phyloP scores from a whole-genome alignment of 2,329 filamentous ascomycete species.

The Alternaria alternata region DNA sequence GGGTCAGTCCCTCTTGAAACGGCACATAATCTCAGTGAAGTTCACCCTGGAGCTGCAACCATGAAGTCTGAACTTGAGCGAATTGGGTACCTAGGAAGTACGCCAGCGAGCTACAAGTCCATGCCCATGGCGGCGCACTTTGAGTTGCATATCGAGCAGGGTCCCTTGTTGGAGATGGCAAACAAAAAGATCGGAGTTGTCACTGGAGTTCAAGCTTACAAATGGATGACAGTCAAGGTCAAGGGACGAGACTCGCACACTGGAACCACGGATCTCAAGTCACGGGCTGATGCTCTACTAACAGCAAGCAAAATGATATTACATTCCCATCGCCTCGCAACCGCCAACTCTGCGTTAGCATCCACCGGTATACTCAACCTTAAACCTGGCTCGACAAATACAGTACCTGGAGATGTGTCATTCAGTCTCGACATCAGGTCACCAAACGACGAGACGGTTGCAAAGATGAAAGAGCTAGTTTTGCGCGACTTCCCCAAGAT shows the following conservation, averaged over 20 bases:
- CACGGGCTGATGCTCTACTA: conserved; percentile 73
- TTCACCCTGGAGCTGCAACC: conserved; percentile 67
- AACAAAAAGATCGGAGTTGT: conserved; percentile 73
- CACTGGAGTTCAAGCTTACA: conserved; percentile 76
- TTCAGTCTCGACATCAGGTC: conserved; percentile 75
- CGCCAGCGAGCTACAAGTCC: conserved; percentile 64
- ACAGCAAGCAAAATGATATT: conserved; percentile 73
- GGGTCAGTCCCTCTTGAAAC: conserved; percentile 69
- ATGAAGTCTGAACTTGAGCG: conserved; percentile 74
- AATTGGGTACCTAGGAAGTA: conserved; percentile 73
- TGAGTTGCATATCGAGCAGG: conserved; percentile 86
- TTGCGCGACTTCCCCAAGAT: conserved; percentile 67
- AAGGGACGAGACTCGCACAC: conserved; percentile 75
- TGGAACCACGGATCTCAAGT: conserved; percentile 73
- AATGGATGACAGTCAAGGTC: conserved; percentile 75
- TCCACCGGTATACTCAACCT: conserved; percentile 74
- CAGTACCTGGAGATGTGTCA: conserved; percentile 71
- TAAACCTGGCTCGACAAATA: conserved; percentile 75
- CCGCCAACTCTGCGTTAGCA: conserved; percentile 67
- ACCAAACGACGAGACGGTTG: conserved; percentile 64
- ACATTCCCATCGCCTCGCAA: conserved; percentile 69
- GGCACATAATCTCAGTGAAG: conserved; percentile 68
- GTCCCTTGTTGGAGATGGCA: conserved; percentile 73
- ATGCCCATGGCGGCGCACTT: conserved; percentile 79
- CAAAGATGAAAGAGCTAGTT: conserved; percentile 65